Evolutionary conservation across 371 early-diverging fungal genomes (phyloP).

Genomic region (Dichotomocladium elegans): DNA sequence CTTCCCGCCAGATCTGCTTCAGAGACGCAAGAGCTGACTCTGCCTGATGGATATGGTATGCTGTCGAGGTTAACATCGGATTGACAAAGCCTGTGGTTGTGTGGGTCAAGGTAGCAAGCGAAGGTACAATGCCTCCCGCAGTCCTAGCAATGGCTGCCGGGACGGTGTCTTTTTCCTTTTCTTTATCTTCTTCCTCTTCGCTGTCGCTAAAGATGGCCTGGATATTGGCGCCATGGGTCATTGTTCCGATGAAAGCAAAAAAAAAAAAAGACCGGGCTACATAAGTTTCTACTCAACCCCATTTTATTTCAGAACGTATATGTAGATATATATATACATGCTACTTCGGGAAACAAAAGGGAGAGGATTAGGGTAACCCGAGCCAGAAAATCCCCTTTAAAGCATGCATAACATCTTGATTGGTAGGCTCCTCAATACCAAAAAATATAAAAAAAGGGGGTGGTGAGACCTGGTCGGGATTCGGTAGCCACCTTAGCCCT

Average conservation of each 20-base stretch:
- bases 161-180: background rate
- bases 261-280: background rate
- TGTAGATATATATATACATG: too few relatives aligned
- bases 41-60: constrained; percentile 42
- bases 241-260: background rate
- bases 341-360: too few relatives aligned
- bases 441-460: too few relatives aligned
- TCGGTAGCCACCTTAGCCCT: too few relatives aligned
- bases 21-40: constrained; percentile 32
- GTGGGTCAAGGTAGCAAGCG: constrained; percentile 5
- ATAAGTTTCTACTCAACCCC: too few relatives aligned
- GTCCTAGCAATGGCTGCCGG: too few relatives aligned
- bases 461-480: too few relatives aligned
- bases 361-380: too few relatives aligned
- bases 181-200: constrained; percentile 24
- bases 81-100: constrained; percentile 20
- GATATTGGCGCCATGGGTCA: background rate
- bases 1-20: constrained; percentile 24
- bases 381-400: too few relatives aligned
- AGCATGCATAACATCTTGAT: too few relatives aligned
- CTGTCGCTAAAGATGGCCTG: constrained; percentile 30
- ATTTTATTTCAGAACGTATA: too few relatives aligned
- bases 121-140: constrained; percentile 6
- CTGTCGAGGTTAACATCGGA: constrained; percentile 27
- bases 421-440: too few relatives aligned